Conservation (phyloP, 2,329 filamentous ascomycete genomes). For the Aspergillus jensenii region DNA sequence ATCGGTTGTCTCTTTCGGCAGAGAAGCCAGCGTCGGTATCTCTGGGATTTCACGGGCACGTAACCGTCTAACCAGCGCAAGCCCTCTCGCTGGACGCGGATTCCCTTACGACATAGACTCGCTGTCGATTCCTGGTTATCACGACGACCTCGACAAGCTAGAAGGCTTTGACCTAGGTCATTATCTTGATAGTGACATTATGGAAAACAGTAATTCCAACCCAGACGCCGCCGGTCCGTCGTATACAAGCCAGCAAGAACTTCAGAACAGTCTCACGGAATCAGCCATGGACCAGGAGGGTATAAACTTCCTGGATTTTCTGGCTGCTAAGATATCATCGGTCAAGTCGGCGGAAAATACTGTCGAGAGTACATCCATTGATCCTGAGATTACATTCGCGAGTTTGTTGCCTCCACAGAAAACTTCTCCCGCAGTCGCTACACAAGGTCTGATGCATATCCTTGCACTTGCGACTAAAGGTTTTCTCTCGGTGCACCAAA, state of each 20-base stretch:
- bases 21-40: conserved; percentile 14
- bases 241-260: conserved; percentile 6
- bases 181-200: conserved; percentile 36
- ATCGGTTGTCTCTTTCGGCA: conserved; percentile 19
- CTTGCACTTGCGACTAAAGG: conserved; percentile 69
- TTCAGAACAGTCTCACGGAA: conserved; percentile 46
- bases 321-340: conserved; percentile 50
- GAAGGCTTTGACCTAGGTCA: conserved; percentile 30
- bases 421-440: conserved; percentile 61
- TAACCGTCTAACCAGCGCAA: conserved; percentile 58
- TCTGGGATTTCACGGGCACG: conserved; percentile 40
- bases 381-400: conserved; percentile 60
- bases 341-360: conserved; percentile 7
- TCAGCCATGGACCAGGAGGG: conserved; percentile 59
- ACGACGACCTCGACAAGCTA: conserved; percentile 24
- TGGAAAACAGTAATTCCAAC: conserved; percentile 22
- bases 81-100: conserved; percentile 59
- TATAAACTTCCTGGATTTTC: conserved; percentile 63
- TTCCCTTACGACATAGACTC: conserved; percentile 29
- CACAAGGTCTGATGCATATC: conserved; percentile 74
- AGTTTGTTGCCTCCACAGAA: conserved; percentile 62
- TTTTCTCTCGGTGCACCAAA: conserved; percentile 63
- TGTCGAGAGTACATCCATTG: neutral
- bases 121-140: conserved; percentile 22
- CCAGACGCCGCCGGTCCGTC: conserved; percentile 33